Evolutionary conservation across 2,329 filamentous ascomycete species (phyloP).

Genomic region (Aspergillus pseudonomiae): DNA sequence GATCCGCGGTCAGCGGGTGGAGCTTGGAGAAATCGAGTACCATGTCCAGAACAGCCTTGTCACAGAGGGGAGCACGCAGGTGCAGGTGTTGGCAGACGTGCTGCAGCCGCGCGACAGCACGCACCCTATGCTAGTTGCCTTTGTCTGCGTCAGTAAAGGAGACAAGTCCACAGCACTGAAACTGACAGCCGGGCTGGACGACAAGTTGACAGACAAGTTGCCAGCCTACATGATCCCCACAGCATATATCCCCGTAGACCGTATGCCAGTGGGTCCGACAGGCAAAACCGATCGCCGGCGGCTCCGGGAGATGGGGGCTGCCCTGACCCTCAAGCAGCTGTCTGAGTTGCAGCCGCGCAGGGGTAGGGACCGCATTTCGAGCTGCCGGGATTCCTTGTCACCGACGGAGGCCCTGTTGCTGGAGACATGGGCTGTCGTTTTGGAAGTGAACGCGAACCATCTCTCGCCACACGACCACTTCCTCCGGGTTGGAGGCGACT

Average conservation of each 20-base stretch:
- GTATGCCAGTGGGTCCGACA: background rate
- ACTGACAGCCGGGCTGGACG: background rate
- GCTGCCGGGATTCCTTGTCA: too few species aligned
- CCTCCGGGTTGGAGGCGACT: background rate
- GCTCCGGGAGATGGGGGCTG: background rate
- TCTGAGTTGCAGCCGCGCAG: background rate
- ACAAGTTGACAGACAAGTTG: background rate
- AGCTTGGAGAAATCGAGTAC: constrained; percentile 4
- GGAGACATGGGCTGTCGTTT: background rate
- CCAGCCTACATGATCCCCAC: constrained; percentile 1
- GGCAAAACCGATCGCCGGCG: background rate
- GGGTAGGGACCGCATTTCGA: too few species aligned
- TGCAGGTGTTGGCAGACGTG: background rate
- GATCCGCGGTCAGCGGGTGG: constrained; percentile 3
- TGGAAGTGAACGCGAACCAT: background rate
- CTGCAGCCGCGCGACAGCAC: background rate
- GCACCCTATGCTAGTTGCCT: background rate
- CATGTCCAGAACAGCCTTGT: background rate
- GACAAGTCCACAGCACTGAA: too few species aligned
- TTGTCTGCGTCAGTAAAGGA: too few species aligned
- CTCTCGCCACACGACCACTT: background rate
- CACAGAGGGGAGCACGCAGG: background rate
- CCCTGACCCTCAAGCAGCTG: background rate
- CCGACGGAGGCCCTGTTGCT: background rate
- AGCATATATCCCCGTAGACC: background rate